A percentile compares a stretch with the other conserved stretches of the same genome.
These are phyloP conservation scores for Fremontodendron californicum DNA, from an alignment of 345 rosid species.

Conservation along the genomic window DNA sequence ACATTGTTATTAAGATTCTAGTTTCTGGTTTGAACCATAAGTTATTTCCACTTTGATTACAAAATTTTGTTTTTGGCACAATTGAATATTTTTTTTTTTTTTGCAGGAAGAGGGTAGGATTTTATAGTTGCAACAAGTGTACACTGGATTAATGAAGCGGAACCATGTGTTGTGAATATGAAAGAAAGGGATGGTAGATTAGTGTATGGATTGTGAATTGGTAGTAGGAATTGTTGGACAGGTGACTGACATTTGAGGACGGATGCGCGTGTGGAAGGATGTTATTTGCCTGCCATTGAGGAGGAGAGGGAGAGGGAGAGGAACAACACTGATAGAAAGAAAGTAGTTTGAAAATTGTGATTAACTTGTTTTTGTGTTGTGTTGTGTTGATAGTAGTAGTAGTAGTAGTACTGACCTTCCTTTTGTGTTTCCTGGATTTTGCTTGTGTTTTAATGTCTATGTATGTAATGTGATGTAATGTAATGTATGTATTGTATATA, in stretches of 20 bases:
- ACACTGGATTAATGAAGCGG: background rate
- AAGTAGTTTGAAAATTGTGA: background rate
- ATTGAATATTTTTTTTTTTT: background rate
- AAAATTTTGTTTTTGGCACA: too few relatives aligned
- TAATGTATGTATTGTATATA: background rate
- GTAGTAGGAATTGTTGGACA: background rate
- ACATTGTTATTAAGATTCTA: too few relatives aligned
- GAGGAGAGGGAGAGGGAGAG: background rate
- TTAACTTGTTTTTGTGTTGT: background rate
- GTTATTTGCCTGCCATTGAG: background rate
- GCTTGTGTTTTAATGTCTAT: background rate
- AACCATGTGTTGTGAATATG: background rate
- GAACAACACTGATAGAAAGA: background rate
- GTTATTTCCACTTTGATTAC: too few relatives aligned
- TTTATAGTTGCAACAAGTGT: background rate
- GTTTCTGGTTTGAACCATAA: too few relatives aligned
- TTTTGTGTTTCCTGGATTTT: background rate
- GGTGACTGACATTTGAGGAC: background rate
- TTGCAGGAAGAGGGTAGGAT: background rate
- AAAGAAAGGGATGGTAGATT: background rate
- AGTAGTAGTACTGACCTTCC: background rate
- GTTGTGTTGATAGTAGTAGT: background rate
- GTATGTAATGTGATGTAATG: background rate
- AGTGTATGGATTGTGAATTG: slow-evolving; percentile 2
- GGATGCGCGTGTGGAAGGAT: background rate